Conservation (phyloP, 306 rosid genomes). For the Prunus fruticosa region DNA sequence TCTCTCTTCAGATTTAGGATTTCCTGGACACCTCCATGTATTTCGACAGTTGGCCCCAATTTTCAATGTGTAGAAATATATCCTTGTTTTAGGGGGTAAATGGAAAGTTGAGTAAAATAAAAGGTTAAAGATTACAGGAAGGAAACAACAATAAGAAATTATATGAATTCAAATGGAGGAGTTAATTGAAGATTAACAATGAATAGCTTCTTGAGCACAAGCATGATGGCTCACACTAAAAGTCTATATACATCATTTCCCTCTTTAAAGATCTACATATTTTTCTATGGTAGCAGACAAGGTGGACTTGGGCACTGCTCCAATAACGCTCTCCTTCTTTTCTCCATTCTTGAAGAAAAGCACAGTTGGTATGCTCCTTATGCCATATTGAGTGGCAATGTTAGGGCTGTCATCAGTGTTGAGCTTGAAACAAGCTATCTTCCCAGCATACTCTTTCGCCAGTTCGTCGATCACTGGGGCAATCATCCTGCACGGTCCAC, state of each 20-base stretch:
- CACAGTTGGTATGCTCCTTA: constrained; percentile 96
- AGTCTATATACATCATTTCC: neutral
- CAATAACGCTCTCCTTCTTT: constrained; percentile 80
- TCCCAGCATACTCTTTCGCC: constrained; percentile 76
- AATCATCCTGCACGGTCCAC: constrained; percentile 91
- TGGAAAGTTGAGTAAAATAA: neutral
- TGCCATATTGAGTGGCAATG: constrained; percentile 72
- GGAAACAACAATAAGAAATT: neutral
- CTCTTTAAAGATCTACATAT: constrained; percentile 44
- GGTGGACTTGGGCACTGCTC: constrained; percentile 90
- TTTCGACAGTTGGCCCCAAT: no score
- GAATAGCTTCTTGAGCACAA: constrained; percentile 16
- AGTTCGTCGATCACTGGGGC: constrained; percentile 77
- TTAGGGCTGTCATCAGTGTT: constrained; percentile 77
- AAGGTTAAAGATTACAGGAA: neutral
- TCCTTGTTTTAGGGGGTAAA: neutral
- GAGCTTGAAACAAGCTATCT: constrained; percentile 65
- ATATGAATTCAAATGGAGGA: constrained; percentile 5
- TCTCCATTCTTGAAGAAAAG: constrained; percentile 85
- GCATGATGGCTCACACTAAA: constrained; percentile 1
- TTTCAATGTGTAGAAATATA: no score
- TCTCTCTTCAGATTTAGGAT: no score
- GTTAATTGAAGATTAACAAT: constrained; percentile 5
- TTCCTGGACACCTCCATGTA: no score
- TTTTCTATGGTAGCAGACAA: constrained; percentile 67